These are phyloP conservation scores for Piper longum DNA, from an alignment of 164 flowering plant species.

Conservation along the genomic window DNA sequence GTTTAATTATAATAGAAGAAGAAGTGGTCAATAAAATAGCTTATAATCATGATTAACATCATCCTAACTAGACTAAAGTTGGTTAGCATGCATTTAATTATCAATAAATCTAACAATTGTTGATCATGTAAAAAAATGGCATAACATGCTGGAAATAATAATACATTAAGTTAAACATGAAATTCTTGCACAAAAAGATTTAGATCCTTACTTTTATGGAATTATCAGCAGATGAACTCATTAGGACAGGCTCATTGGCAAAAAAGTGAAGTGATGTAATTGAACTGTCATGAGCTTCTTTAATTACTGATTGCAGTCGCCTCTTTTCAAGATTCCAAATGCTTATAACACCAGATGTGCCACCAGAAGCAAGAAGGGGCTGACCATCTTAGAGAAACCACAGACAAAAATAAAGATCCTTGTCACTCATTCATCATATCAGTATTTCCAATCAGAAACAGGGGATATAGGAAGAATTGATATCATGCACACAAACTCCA, in stretches of 20 bases:
- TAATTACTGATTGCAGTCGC: slow-evolving; percentile 74
- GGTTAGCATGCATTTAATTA: too few species aligned
- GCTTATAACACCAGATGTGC: slow-evolving; percentile 91
- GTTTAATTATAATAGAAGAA: too few species aligned
- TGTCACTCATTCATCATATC: not conserved
- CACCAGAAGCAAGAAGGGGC: slow-evolving; percentile 95
- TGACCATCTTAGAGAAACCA: slow-evolving; percentile 53
- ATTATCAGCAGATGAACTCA: slow-evolving; percentile 90
- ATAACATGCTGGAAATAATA: too few species aligned
- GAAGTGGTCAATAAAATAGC: too few species aligned
- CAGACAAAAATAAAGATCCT: not conserved
- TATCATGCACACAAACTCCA: not conserved
- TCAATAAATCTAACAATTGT: too few species aligned
- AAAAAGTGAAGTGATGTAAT: slow-evolving; percentile 79
- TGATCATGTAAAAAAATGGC: too few species aligned
- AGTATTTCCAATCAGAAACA: not conserved
- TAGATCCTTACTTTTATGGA: slow-evolving; percentile 58
- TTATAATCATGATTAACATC: too few species aligned
- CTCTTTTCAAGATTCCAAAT: slow-evolving; percentile 96
- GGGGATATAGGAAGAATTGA: not conserved
- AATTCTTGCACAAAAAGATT: too few species aligned
- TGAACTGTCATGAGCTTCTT: slow-evolving; percentile 83
- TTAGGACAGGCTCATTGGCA: slow-evolving; percentile 88
- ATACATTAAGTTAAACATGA: too few species aligned
- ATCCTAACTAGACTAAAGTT: too few species aligned